phyloP scores from a whole-genome alignment of 2,329 filamentous ascomycete species.

The Daldinia eschscholtzii region DNA sequence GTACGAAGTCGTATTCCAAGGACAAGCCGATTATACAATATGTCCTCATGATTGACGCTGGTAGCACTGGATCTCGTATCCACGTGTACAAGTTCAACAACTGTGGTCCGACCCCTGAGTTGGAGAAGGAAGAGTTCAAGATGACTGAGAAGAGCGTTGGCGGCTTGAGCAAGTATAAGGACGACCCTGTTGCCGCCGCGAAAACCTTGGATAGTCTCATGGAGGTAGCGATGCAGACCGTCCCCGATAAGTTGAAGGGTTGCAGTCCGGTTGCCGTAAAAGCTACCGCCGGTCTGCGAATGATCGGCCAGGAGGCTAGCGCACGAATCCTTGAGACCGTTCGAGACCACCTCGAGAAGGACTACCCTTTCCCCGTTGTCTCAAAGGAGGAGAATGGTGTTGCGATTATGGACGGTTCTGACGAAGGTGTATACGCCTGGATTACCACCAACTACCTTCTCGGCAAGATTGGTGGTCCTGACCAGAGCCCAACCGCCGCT shows the following conservation, averaged over 20 bases:
- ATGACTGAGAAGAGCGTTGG: slow-evolving; percentile 90
- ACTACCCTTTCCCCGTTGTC: slow-evolving; percentile 95
- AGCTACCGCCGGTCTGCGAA: slow-evolving; percentile 91
- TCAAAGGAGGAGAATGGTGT: slow-evolving; percentile 87
- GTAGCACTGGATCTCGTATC: slow-evolving; percentile 96
- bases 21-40: slow-evolving; percentile 97
- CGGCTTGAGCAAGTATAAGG: slow-evolving; percentile 87
- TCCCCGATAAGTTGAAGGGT: slow-evolving; percentile 89
- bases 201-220: slow-evolving; percentile 89
- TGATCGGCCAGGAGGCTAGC: slow-evolving; percentile 85
- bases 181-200: slow-evolving; percentile 88
- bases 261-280: slow-evolving; percentile 98
- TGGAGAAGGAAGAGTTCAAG: slow-evolving; percentile 92
- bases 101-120: slow-evolving; percentile 92
- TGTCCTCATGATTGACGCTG: slow-evolving; percentile 98
- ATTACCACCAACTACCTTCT: slow-evolving; percentile 99
- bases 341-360: slow-evolving; percentile 82
- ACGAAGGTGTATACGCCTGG: slow-evolving; percentile 99
- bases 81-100: slow-evolving; percentile 99
- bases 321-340: slow-evolving; percentile 89
- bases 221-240: slow-evolving; percentile 83
- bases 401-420: slow-evolving; percentile 95
- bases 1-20: slow-evolving; percentile 84
- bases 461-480: slow-evolving; percentile 94
- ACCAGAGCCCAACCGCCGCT: slow-evolving; percentile 90